Conservation (phyloP, 192 early-diverging fungal species). For the Coemansia sp. region DNA sequence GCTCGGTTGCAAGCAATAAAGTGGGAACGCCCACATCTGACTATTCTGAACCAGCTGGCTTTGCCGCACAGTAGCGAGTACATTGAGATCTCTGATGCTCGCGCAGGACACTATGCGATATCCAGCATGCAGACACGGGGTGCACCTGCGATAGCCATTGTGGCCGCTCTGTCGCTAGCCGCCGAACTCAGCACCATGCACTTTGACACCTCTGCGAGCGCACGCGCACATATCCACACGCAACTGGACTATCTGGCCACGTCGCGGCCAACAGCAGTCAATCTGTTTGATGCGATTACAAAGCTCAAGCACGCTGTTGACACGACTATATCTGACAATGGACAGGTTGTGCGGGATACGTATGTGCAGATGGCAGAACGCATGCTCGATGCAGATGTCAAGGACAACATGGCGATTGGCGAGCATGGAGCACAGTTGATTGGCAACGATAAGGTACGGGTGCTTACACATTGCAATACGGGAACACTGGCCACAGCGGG, state of each 20-base stretch:
- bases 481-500: conserved; percentile 83
- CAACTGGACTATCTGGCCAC: conserved; percentile 80
- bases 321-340: background rate
- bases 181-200: conserved; percentile 58
- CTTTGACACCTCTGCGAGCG: conserved; percentile 39
- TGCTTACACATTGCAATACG: conserved; percentile 87
- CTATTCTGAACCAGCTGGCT: conserved; percentile 89
- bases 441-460: background rate
- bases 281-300: conserved; percentile 81
- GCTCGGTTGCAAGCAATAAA: conserved; percentile 38
- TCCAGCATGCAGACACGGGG: conserved; percentile 90
- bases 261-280: conserved; percentile 95
- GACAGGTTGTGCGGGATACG: conserved; percentile 56
- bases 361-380: conserved; percentile 73
- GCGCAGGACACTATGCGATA: conserved; percentile 84
- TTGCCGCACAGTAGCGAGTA: conserved; percentile 84
- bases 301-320: conserved; percentile 45
- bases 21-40: conserved; percentile 55
- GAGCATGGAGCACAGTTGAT: conserved; percentile 67
- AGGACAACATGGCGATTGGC: conserved; percentile 88
- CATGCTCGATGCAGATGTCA: conserved; percentile 84
- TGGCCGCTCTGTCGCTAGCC: conserved; percentile 86
- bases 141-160: conserved; percentile 97
- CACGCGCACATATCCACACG: conserved; percentile 54
- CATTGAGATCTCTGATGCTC: conserved; percentile 61